These are phyloP conservation scores for Cryptomeria japonica DNA, from an alignment of 75 land plant genomes.

Conservation along the genomic window DNA sequence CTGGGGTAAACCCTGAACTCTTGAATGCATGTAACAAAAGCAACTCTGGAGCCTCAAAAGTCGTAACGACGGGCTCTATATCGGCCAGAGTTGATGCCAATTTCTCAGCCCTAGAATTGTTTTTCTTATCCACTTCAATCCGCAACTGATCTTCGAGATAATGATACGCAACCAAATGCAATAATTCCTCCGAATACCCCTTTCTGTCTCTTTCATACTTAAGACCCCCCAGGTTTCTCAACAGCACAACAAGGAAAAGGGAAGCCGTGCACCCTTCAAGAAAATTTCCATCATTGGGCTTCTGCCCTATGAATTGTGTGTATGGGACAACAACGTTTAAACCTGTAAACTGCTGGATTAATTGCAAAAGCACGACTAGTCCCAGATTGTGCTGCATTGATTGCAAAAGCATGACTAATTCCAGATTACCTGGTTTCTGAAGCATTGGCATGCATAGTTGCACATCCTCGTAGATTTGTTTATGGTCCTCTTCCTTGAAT, in stretches of 20 bases:
- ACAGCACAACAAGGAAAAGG: neutral
- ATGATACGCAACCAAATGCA: neutral
- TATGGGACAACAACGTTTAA: neutral
- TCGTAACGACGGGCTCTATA: neutral
- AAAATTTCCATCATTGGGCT: neutral
- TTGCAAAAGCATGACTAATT: neutral
- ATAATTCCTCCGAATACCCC: neutral
- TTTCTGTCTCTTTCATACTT: neutral
- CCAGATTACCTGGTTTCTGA: neutral
- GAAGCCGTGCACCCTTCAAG: neutral
- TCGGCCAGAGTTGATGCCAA: neutral
- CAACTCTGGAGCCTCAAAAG: neutral
- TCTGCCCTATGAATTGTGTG: neutral
- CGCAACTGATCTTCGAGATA: neutral
- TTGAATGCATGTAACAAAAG: neutral
- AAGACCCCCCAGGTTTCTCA: neutral
- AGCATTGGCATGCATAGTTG: neutral
- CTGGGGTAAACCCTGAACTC: neutral
- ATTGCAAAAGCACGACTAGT: no score
- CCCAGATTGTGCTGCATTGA: no score
- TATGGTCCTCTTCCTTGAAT: neutral
- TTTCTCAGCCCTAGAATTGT: neutral
- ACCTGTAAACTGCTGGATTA: neutral
- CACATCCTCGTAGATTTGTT: neutral
- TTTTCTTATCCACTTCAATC: neutral